Conservation (phyloP, 2,329 filamentous ascomycete species). For the Trichophyton verrucosum region DNA sequence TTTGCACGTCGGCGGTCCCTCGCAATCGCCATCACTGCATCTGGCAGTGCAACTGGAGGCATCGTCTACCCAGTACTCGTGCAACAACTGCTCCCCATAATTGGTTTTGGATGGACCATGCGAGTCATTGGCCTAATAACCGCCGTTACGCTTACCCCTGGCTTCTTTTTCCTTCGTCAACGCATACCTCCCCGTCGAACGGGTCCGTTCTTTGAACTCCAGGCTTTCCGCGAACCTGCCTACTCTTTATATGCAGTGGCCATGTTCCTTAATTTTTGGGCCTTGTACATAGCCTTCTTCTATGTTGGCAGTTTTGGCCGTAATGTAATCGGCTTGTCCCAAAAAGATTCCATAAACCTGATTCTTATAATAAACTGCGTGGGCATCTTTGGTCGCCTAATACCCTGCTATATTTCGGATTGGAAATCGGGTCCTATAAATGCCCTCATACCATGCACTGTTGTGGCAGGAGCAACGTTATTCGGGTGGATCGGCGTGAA, state of each 20-base stretch:
- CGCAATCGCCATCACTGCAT: slow-evolving; percentile 48
- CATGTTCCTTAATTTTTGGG: slow-evolving; percentile 39
- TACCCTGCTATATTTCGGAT: slow-evolving; percentile 50
- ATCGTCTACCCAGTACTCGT: slow-evolving; percentile 50
- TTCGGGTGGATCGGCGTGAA: slow-evolving; percentile 50
- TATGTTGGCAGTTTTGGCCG: slow-evolving; percentile 33
- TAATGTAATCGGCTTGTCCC: slow-evolving; percentile 29
- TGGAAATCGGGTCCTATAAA: slow-evolving; percentile 47
- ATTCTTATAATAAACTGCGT: slow-evolving; percentile 54
- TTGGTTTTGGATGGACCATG: slow-evolving; percentile 56
- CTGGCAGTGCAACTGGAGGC: slow-evolving; percentile 50
- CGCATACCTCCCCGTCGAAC: slow-evolving; percentile 38
- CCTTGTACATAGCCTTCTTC: slow-evolving; percentile 44
- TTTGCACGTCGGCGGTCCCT: slow-evolving; percentile 48
- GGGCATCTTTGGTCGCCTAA: slow-evolving; percentile 45
- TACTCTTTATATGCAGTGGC: slow-evolving; percentile 35
- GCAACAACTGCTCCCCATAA: slow-evolving; percentile 43
- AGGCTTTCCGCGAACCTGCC: slow-evolving; percentile 39
- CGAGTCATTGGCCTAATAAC: slow-evolving; percentile 50
- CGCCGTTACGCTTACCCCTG: slow-evolving; percentile 33
- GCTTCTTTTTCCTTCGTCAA: slow-evolving; percentile 36
- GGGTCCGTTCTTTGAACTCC: slow-evolving; percentile 41
- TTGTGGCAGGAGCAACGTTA: slow-evolving; percentile 32
- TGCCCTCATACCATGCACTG: slow-evolving; percentile 42
- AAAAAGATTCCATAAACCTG: slow-evolving; percentile 43